Base-by-base conservation (phyloP, 1,284 basidiomycete species). In the Apiotrichum siamense region DNA sequence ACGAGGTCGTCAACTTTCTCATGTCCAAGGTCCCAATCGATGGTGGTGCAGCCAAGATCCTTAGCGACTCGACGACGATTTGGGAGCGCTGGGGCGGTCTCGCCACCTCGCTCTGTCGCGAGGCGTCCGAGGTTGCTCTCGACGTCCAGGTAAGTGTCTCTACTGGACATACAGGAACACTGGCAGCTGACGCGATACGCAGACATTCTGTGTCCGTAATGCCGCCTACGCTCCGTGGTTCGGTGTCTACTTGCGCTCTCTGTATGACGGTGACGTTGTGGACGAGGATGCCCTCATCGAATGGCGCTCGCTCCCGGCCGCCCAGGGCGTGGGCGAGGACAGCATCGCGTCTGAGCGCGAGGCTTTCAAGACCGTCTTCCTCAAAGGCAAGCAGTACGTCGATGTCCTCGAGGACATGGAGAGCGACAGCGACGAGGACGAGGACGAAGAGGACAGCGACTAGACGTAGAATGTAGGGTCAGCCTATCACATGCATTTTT, bases 201-300 rank as follows among this genome's bases (percentile, higher is more conserved):
- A 36, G 41, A 47, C 37, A 26, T 54, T 39, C 41, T 54, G 50
- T 35, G 55, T 53, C 12, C 41, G 32, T n/a, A 52, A 52, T 44
- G 11, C 24, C 3, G 38, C 45, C 1, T 61, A 64, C 53, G 51
- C 45, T 11, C 65, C 65, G 4, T 70, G 60, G 61, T 74, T 72
- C 52, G 67, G 67, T 7, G 59, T 70, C n/a, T 58, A 74, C 42
- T 60, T 76, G 5, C 61, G 70, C 25, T 67, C 67, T 20, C 56
- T 73, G 41, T 77, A 76, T 59, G 70, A 76, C 54, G 57, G 62
- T 11, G 75, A 77, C 44, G 50, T 74, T 7, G 60, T 74, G 12
- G 67, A 64, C 18, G 73, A 73, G 43, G 66, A 70, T 18, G 69
- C 65, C 20, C 57, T 77, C 35, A 50, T 73, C 18, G 66, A 70